These are phyloP conservation scores for Incumbomyces delicatus DNA, from an alignment of 2,329 filamentous ascomycete genomes.

Conservation along the genomic window DNA sequence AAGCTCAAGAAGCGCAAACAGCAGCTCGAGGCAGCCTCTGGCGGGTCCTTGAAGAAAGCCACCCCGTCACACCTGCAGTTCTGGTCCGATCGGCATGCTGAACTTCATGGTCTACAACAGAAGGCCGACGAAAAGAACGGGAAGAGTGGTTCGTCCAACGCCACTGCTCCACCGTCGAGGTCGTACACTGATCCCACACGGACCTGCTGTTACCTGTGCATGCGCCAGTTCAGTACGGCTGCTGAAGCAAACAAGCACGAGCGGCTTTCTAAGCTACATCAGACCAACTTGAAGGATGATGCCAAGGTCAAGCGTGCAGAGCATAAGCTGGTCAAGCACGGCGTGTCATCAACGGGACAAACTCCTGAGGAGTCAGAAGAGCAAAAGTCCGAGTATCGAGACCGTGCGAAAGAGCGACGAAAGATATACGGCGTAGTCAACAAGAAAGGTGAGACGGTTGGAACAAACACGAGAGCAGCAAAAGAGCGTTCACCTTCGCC, in stretches of 20 bases:
- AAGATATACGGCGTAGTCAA: slow-evolving; percentile 32
- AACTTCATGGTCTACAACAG: slow-evolving; percentile 47
- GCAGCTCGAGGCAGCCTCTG: slow-evolving; percentile 23
- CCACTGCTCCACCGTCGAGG: slow-evolving; percentile 34
- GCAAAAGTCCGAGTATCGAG: slow-evolving; percentile 34
- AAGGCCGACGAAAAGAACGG: slow-evolving; percentile 26
- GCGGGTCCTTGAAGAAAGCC: slow-evolving; percentile 34
- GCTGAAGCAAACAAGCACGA: slow-evolving; percentile 52
- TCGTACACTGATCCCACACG: slow-evolving; percentile 53
- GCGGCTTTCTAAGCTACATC: slow-evolving; percentile 48
- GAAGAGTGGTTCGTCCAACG: slow-evolving; percentile 23
- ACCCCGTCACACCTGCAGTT: slow-evolving; percentile 59
- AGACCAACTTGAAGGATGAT: slow-evolving; percentile 44
- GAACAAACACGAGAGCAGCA: slow-evolving; percentile 6
- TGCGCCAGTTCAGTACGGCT: slow-evolving; percentile 46
- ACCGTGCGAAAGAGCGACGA: slow-evolving; percentile 38
- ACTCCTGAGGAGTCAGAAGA: neutral
- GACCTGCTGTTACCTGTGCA: slow-evolving; percentile 53
- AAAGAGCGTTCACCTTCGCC: neutral
- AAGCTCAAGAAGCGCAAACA: slow-evolving; percentile 30
- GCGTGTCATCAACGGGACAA: slow-evolving; percentile 20
- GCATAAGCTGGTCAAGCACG: slow-evolving; percentile 35
- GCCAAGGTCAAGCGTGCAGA: slow-evolving; percentile 33
- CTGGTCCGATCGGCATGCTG: slow-evolving; percentile 61
- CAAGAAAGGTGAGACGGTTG: slow-evolving; percentile 21